phyloP scores from a whole-genome alignment of 2,329 filamentous ascomycete genomes.

The Claviceps cyperi region DNA sequence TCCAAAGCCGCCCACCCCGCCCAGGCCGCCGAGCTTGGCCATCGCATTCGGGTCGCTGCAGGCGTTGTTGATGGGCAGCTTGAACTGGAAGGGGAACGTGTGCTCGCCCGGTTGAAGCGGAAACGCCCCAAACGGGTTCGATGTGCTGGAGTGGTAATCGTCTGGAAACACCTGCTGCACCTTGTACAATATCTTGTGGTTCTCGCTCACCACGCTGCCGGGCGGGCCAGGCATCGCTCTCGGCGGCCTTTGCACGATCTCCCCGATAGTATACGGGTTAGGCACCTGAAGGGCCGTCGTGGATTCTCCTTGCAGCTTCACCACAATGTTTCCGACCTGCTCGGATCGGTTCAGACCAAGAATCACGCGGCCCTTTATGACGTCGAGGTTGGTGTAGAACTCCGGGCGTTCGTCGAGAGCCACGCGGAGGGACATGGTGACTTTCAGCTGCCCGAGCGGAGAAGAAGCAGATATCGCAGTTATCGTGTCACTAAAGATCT shows the following conservation, averaged over 20 bases:
- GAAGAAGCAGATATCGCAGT: background rate
- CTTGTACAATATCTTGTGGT: slow-evolving; percentile 63
- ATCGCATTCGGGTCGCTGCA: slow-evolving; percentile 43
- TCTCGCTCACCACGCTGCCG: slow-evolving; percentile 37
- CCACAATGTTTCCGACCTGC: slow-evolving; percentile 55
- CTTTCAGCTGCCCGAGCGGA: slow-evolving; percentile 1
- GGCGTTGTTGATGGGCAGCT: slow-evolving; percentile 62
- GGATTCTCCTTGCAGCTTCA: slow-evolving; percentile 73
- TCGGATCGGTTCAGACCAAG: slow-evolving; percentile 50
- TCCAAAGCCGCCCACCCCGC: slow-evolving; percentile 37
- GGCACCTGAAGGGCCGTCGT: slow-evolving; percentile 47
- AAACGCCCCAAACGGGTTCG: slow-evolving; percentile 32
- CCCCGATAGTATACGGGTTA: slow-evolving; percentile 25
- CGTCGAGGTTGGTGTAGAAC: slow-evolving; percentile 70
- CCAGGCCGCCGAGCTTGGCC: slow-evolving; percentile 38
- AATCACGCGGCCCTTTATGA: slow-evolving; percentile 48
- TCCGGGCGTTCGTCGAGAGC: slow-evolving; percentile 50
- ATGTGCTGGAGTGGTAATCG: slow-evolving; percentile 26
- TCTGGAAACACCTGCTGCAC: slow-evolving; percentile 59
- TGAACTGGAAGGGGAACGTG: slow-evolving; percentile 66
- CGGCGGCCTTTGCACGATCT: slow-evolving; percentile 20
- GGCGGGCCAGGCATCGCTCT: slow-evolving; percentile 18
- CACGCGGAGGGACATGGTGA: slow-evolving; percentile 51
- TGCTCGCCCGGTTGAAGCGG: slow-evolving; percentile 56
- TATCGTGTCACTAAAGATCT: background rate